Conservation (phyloP, 2,329 filamentous ascomycete species). For the Stemphylium beticola region DNA sequence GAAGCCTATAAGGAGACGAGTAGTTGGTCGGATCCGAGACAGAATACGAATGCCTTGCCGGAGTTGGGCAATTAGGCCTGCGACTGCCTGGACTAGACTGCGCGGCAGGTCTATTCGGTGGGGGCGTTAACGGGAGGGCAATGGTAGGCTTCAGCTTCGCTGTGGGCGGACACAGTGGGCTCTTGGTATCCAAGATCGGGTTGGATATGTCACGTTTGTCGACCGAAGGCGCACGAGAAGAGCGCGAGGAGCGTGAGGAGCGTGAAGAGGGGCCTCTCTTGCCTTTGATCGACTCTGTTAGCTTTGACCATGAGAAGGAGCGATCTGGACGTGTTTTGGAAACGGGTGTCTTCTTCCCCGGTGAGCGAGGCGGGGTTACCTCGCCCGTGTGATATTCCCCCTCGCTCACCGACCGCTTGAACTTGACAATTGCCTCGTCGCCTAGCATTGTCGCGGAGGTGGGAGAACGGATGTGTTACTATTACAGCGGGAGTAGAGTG, state of each 20-base stretch:
- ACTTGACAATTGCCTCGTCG: conserved; percentile 23
- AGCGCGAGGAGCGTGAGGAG: conserved; percentile 18
- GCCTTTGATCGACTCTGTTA: conserved; percentile 35
- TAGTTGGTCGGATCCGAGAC: conserved; percentile 31
- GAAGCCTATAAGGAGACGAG: conserved; percentile 14
- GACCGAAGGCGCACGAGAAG: conserved; percentile 22
- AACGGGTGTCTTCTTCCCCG: conserved; percentile 8
- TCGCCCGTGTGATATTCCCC: conserved; percentile 24
- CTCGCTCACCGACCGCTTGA: conserved; percentile 37
- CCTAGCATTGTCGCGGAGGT: conserved; percentile 25
- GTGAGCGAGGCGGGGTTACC: conserved; percentile 20
- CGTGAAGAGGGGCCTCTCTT: conserved; percentile 22
- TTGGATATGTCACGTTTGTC: conserved; percentile 34
- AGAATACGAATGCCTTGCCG: conserved; percentile 24
- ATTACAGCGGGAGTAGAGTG: conserved; percentile 8
- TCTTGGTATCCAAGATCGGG: conserved; percentile 27
- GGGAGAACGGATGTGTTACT: conserved; percentile 3
- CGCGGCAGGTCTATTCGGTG: conserved; percentile 10
- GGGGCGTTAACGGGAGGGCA: conserved; percentile 4
- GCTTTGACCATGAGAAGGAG: conserved; percentile 36
- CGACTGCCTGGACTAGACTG: conserved; percentile 16
- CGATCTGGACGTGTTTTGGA: conserved; percentile 18
- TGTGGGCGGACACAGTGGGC: conserved; percentile 24
- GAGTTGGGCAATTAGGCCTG: background rate
- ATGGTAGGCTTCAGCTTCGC: conserved; percentile 5